Percentiles rank a stretch among this genome's conserved stretches.
phyloP scores from a whole-genome alignment of 2,329 filamentous ascomycete genomes.

The Talaromyces verruculosus region DNA sequence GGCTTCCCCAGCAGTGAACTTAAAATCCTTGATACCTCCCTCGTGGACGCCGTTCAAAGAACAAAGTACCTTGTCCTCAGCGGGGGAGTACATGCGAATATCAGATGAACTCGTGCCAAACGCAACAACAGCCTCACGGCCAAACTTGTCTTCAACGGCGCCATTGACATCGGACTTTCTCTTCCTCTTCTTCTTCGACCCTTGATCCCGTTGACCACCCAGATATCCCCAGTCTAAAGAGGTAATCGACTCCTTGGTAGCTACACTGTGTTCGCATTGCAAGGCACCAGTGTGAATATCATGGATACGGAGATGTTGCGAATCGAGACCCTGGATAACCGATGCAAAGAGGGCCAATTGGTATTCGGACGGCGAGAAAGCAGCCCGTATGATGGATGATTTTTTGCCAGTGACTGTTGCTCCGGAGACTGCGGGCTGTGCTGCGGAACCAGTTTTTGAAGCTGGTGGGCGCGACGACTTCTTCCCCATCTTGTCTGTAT shows the following conservation, averaged over 20 bases:
- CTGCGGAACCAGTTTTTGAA: constrained; percentile 47
- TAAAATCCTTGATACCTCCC: constrained; percentile 52
- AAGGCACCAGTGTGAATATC: constrained; percentile 52
- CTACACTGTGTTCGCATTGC: constrained; percentile 52
- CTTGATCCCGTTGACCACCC: constrained; percentile 37
- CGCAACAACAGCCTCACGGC: constrained; percentile 44
- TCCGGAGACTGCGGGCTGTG: constrained; percentile 39
- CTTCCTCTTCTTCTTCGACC: constrained; percentile 54
- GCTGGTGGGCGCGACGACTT: constrained; percentile 45
- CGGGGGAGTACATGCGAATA: constrained; percentile 51
- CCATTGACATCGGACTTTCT: constrained; percentile 46
- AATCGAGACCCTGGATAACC: constrained; percentile 54
- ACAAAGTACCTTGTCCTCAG: constrained; percentile 49
- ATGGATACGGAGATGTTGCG: constrained; percentile 54
- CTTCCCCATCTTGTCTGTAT: constrained; percentile 44
- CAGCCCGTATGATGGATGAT: constrained; percentile 51
- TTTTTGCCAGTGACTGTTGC: constrained; percentile 42
- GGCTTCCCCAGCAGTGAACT: constrained; percentile 46
- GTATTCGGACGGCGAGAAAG: constrained; percentile 53
- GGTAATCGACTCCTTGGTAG: constrained; percentile 48
- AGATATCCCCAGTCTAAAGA: constrained; percentile 55
- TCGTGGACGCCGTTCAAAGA: constrained; percentile 49
- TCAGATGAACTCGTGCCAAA: constrained; percentile 52
- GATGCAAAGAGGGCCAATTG: constrained; percentile 56
- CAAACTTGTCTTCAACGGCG: constrained; percentile 32